A percentile compares a stretch with the other conserved stretches of the same genome.
phyloP scores from a whole-genome alignment of 345 rosid species.

The Bruguiera parviflora region DNA sequence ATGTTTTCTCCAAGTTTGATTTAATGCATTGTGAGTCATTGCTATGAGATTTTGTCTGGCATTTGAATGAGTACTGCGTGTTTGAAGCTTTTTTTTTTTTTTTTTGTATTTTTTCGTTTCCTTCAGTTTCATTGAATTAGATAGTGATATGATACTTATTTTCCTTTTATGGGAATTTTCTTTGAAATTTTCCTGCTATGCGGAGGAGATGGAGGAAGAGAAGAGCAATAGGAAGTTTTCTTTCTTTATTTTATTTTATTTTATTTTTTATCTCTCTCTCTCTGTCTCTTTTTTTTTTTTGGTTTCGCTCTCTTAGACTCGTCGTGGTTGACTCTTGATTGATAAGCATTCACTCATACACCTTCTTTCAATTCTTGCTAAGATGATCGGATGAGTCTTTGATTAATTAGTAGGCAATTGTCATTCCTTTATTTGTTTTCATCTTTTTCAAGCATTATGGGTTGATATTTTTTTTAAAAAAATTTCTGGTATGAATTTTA shows the following conservation, averaged over 20 bases:
- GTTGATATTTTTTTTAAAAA: too few species aligned
- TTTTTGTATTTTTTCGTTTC: background rate
- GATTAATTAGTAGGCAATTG: too few species aligned
- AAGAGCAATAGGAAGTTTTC: slow-evolving; percentile 44
- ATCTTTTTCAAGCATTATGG: too few species aligned
- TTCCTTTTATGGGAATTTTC: background rate
- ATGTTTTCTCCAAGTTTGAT: too few species aligned
- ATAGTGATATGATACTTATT: slow-evolving; percentile 9
- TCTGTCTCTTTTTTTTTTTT: background rate
- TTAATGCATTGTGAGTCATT: too few species aligned
- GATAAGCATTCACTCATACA: too few species aligned
- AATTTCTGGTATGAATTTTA: too few species aligned
- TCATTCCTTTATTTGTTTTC: too few species aligned
- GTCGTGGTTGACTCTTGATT: background rate
- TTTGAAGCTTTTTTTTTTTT: background rate
- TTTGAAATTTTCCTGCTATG: slow-evolving; percentile 3
- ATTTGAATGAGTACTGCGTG: background rate
- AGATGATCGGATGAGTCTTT: too few species aligned
- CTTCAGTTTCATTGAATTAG: background rate
- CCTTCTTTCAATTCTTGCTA: too few species aligned
- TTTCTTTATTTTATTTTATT: slow-evolving; percentile 76
- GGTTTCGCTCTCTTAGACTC: too few species aligned
- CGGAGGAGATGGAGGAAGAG: slow-evolving; percentile 44
- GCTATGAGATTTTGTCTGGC: too few species aligned
- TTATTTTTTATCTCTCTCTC: background rate